Base-by-base conservation (phyloP, 2,329 filamentous ascomycete genomes). In the Knoxdaviesia proteae region DNA sequence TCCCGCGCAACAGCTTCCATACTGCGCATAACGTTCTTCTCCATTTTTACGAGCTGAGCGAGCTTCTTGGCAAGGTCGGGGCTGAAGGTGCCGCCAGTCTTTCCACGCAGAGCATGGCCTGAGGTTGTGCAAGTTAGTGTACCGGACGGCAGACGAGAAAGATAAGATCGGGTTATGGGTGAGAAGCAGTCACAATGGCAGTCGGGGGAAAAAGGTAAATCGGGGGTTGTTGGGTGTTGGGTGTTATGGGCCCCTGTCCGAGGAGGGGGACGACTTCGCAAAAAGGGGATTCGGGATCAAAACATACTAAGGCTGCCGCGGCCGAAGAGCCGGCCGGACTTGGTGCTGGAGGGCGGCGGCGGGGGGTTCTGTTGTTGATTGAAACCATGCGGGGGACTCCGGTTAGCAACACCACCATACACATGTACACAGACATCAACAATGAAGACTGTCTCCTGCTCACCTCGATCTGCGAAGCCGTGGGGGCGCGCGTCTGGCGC, bases 21-120 rank as follows among this genome's bases (percentile, higher is more conserved):
- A 59, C 86, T 94, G 61, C 90, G 84, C 90, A 98, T 98, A 45
- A 94, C 84, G 58, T 98, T 96, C 77, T 98, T 98, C 68, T 98
- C 90, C 90, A 98, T 98, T 75, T 98, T 98, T 49, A 98, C 90
- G 42, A 98, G 74, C 66, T 93, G 84, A 36, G 87, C 84, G 48
- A 98, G 78, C 73, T 98, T 98, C 74, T 94, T 94, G 46, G 90
- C 81, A 46, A 98, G 77, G 55, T 98, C 90, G 45, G 87, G 74
- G 48, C 74, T 73, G 50, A 84, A 86, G 52, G 80, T 78, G 51
- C 81, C 82, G 49, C 81, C 80, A 38, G 78, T 71, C 56, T 80
- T 79, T 56, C 76, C 72, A 53, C 82, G 74, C 58, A 86, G 74
- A 47, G 71, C 70, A 71, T 78, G 74, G 48, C 71, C 71, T 74